phyloP scores from a whole-genome alignment of 345 rosid genomes.

The Anacardium occidentale region DNA sequence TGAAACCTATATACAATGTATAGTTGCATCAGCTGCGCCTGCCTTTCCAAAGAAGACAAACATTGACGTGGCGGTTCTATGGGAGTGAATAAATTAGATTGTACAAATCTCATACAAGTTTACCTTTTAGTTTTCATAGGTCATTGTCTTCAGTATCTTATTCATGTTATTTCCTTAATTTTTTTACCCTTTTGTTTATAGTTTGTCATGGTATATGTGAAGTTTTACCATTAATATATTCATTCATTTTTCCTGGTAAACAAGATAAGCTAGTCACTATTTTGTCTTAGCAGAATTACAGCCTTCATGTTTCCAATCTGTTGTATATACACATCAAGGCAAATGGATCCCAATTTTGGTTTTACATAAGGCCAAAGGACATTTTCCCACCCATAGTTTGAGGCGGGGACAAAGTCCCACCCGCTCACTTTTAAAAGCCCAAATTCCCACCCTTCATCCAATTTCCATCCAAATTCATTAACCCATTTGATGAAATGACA shows the following conservation, averaged over 20 bases:
- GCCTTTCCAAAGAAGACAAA: slow-evolving; percentile 4
- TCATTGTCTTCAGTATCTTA: slow-evolving; percentile 12
- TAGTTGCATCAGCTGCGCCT: slow-evolving; percentile 30
- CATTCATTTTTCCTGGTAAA: slow-evolving; percentile 22
- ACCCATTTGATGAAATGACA: too few relatives aligned
- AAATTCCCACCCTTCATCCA: too few relatives aligned
- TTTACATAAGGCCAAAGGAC: too few relatives aligned
- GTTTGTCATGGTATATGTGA: slow-evolving; percentile 19
- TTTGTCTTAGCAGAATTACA: not conserved
- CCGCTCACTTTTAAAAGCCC: too few relatives aligned
- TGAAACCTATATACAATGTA: slow-evolving; percentile 36
- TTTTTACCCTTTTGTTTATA: slow-evolving; percentile 7
- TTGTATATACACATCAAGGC: too few relatives aligned
- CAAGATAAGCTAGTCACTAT: not conserved
- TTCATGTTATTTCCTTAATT: slow-evolving; percentile 15
- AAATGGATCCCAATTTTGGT: too few relatives aligned
- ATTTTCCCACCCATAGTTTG: too few relatives aligned
- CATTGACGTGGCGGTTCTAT: slow-evolving; percentile 12
- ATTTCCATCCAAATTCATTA: too few relatives aligned
- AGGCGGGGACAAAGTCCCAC: too few relatives aligned
- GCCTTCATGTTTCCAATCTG: not conserved
- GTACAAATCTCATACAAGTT: slow-evolving; percentile 36
- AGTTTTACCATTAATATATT: slow-evolving; percentile 25
- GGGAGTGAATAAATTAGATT: slow-evolving; percentile 34
- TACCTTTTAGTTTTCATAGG: slow-evolving; percentile 26